Evolutionary conservation across 2,329 filamentous ascomycete genomes (phyloP).

Genomic region (Chaetomium sp.): DNA sequence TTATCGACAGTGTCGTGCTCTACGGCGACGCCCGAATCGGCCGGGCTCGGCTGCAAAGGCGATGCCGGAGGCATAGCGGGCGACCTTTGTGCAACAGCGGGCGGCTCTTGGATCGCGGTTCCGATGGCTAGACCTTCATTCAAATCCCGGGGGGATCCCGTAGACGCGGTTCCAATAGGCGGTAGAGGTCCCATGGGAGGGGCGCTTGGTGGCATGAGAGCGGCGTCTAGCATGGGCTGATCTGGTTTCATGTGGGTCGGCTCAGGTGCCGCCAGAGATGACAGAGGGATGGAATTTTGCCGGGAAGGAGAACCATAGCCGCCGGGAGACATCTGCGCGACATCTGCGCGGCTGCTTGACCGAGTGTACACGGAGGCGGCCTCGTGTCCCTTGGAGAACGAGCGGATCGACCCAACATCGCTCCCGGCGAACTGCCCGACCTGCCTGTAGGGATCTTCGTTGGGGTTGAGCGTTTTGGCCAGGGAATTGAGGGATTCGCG

Average conservation of each 20-base stretch:
- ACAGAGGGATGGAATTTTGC: slow-evolving; percentile 51
- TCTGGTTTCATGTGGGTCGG: slow-evolving; percentile 30
- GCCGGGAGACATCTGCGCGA: slow-evolving; percentile 36
- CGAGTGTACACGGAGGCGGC: slow-evolving; percentile 52
- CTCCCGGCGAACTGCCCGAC: slow-evolving; percentile 59
- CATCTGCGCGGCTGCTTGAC: slow-evolving; percentile 42
- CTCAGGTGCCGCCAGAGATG: slow-evolving; percentile 42
- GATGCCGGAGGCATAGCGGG: slow-evolving; percentile 25
- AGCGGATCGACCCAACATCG: slow-evolving; percentile 59
- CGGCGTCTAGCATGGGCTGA: slow-evolving; percentile 11
- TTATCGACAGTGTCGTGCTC: slow-evolving; percentile 27
- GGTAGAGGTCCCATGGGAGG: slow-evolving; percentile 19
- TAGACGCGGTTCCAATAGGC: slow-evolving; percentile 11
- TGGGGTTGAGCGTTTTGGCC: slow-evolving; percentile 70
- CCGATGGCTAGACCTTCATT: slow-evolving; percentile 20
- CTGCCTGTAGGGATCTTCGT: slow-evolving; percentile 82
- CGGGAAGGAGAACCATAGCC: slow-evolving; percentile 42
- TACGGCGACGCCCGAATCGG: slow-evolving; percentile 30
- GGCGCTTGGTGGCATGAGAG: slow-evolving; percentile 19
- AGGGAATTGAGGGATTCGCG: slow-evolving; percentile 85
- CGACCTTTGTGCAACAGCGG: slow-evolving; percentile 30
- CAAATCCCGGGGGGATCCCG: slow-evolving; percentile 32
- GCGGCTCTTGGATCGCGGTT: slow-evolving; percentile 30
- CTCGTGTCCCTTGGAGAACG: slow-evolving; percentile 48
- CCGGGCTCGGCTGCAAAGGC: slow-evolving; percentile 30